Conservation (phyloP, 1,284 basidiomycete genomes). For the Ceratobasidium sp. region DNA sequence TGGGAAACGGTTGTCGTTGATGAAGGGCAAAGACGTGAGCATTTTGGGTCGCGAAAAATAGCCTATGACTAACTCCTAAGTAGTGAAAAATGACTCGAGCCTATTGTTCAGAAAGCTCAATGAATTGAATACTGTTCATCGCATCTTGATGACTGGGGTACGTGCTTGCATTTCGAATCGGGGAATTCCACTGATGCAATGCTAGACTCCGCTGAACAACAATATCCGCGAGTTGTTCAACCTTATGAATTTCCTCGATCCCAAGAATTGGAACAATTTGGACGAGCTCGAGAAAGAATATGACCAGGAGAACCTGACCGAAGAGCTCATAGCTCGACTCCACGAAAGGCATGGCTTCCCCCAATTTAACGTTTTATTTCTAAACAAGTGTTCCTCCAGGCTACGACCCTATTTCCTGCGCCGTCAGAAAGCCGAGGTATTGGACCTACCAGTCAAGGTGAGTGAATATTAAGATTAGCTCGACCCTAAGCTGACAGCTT, state of each 20-base stretch:
- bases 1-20: constrained; percentile 94
- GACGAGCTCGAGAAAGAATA: constrained; percentile 70
- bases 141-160: constrained; percentile 90
- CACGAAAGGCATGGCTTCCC: constrained; percentile 55
- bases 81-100: constrained; percentile 81
- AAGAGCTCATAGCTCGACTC: constrained; percentile 77
- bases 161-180: constrained; percentile 43
- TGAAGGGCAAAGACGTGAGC: constrained; percentile 87
- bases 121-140: constrained; percentile 77
- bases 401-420: constrained; percentile 92
- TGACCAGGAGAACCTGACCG: constrained; percentile 67
- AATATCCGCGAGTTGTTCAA: constrained; percentile 95
- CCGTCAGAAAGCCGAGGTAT: constrained; percentile 89
- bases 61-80: not conserved
- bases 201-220: constrained; percentile 91
- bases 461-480: constrained; percentile 37
- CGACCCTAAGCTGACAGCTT: constrained; percentile 47
- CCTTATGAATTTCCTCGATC: constrained; percentile 91
- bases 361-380: constrained; percentile 41
- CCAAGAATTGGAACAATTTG: constrained; percentile 73
- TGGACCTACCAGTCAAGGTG: constrained; percentile 86
- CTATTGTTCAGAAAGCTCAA: constrained; percentile 83
- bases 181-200: not conserved
- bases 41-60: not conserved
- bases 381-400: constrained; percentile 46